Evolutionary conservation across 352 stramenopile species (phyloP), one percentile per base, ranked within the genome.

Genomic region (Globisporangium sylvaticum): DNA sequence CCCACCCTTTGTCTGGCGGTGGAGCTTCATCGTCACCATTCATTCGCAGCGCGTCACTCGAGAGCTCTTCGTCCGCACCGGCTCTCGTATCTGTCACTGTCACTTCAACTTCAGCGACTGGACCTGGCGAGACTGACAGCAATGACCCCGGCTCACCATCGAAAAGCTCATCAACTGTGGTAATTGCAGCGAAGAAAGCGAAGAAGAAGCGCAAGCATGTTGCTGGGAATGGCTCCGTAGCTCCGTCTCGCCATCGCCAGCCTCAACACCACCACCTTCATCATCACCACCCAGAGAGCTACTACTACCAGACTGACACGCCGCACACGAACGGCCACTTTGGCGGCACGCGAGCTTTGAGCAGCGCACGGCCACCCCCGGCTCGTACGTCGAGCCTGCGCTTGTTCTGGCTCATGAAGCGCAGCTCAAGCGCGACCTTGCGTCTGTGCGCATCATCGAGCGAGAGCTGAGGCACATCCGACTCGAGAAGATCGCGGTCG

Each of bases 391-490:
- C 29, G 76, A 84, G 52, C 76, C 77, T 1, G 79, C 78, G 1
- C 68, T 88, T 7, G 60, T 79, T 0, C 70, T 78, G 20, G 70
- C 74, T 3, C 76, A 82, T 54, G 68, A 79, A 27, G 71, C 76
- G 12, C 70, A 81, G 44, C 70, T 87, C 27, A 81, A 81, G 42
- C 79, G 72, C 9, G 81, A 91, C 56, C 69, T 87, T 12, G 74
- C 64, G 25, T 66, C 68, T 46, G 72, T 71, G 1, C 76, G 83
- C 18, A 56, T 84, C 20, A 31, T 91, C 0, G 81, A 87, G 56
- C 78, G 80, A 27, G 79, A 88, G 22, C 61, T 91, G 22, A 79
- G 83, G 0, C 54, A 78, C 58, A 74, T 91, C 12, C 75, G 81
- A 4, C 62, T 78, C 34, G 77, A 89, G 59, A 75, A 74, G 52